Evolutionary conservation across 352 stramenopile species (phyloP).

Genomic region (Phytophthora pisi): DNA sequence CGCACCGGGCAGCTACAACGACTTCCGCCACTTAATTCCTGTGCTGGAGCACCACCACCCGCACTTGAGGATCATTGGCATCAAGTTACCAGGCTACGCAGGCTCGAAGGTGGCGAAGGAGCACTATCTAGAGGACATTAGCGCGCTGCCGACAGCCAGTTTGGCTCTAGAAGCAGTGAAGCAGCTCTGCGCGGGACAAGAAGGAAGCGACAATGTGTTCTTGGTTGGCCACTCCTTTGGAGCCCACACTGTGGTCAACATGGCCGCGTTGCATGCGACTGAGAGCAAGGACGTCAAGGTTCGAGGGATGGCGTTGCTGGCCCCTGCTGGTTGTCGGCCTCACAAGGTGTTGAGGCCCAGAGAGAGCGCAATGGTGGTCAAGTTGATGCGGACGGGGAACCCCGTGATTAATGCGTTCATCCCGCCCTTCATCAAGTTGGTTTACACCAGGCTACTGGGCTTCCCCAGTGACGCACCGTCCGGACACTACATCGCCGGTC

Average conservation of each 20-base stretch:
- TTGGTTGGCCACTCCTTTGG: slow-evolving; percentile 62
- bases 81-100: slow-evolving; percentile 65
- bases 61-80: slow-evolving; percentile 48
- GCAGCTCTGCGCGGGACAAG: slow-evolving; percentile 30
- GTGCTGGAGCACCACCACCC: slow-evolving; percentile 30
- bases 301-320: slow-evolving; percentile 48
- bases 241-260: slow-evolving; percentile 52
- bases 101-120: slow-evolving; percentile 35
- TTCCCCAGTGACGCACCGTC: slow-evolving; percentile 34
- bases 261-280: slow-evolving; percentile 43
- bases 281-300: slow-evolving; percentile 10
- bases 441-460: slow-evolving; percentile 47
- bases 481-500: slow-evolving; percentile 44
- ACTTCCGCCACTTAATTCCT: slow-evolving; percentile 61
- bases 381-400: slow-evolving; percentile 30
- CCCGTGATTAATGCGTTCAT: slow-evolving; percentile 20
- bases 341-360: slow-evolving; percentile 46
- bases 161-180: slow-evolving; percentile 41
- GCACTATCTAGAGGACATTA: slow-evolving; percentile 41
- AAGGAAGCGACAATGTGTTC: slow-evolving; percentile 38
- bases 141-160: slow-evolving; percentile 31
- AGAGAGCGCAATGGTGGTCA: slow-evolving; percentile 39
- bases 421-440: slow-evolving; percentile 31
- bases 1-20: slow-evolving; percentile 54
- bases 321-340: slow-evolving; percentile 47